Base-by-base conservation (phyloP, 768 basidiomycete species). In the Coprinopsis sp. region DNA sequence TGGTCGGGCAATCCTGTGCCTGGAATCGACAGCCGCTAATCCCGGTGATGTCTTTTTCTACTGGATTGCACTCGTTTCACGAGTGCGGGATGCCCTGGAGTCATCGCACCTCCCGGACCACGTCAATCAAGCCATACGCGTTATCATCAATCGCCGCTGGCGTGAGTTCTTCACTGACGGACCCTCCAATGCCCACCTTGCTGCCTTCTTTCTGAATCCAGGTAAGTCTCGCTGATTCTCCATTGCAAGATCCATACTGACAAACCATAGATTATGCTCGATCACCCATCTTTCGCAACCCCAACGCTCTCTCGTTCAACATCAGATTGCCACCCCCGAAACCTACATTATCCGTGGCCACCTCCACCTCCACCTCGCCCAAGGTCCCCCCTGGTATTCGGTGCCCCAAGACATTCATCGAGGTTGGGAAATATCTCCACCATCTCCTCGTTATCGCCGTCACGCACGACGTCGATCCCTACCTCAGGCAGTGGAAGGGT, bases 31-130 rank as follows among this genome's bases (percentile, higher is more conserved):
- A 6, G 29, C 52, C 4, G 37, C 60, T 0, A 66, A 49, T 2
- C 52, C 58, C 1, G 66, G 59, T 10, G 62, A 68, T 50, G 60
- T 68, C 10, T 68, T 63, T 46, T 49, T 64, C 2, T 68, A 66
- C 41, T 68, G 65, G 64, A 58, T 69, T 4, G 67, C 65, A 2
- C 44, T 65, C 11, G 29, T 64, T 6, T 57, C 59, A 3, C 24
- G 51, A 4, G 40, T 64, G 18, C 52, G 54, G 23, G 36, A 58
- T 4, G 33, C 45, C 11, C 50, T 60, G 10, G 22, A 54, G 16
- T 46, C 54, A 25, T 48, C 33, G 7, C 36, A 23, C 6, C 37
- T 59, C 10, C 58, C 58, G 0, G 44, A 54, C 33, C 44, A 56
- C 3, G 57, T 61, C 5, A 50, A 47, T 33, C 47, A 50, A 6